Percentiles rank a stretch among this genome's conserved stretches.
These are phyloP conservation scores for Alternaria sp. DNA, from an alignment of 2,329 filamentous ascomycete species.

Conservation along the genomic window DNA sequence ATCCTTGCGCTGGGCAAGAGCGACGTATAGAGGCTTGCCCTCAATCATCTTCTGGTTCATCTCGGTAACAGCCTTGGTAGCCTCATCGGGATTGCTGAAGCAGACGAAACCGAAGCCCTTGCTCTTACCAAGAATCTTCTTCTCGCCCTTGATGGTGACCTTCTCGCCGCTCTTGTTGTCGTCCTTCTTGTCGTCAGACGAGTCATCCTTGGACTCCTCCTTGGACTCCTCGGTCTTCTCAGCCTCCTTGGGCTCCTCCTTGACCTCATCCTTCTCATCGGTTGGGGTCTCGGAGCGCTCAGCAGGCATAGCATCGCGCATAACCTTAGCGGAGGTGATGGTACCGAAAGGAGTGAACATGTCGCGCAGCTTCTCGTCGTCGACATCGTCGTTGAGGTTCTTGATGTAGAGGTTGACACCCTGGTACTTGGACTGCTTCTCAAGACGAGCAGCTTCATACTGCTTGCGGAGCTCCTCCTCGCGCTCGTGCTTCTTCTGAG, in stretches of 20 bases:
- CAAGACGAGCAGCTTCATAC: constrained; percentile 94
- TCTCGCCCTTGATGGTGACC: constrained; percentile 65
- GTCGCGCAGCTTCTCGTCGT: constrained; percentile 95
- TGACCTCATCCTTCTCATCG: constrained; percentile 59
- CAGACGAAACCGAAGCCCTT: constrained; percentile 99
- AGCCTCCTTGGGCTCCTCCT: constrained; percentile 62
- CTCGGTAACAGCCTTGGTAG: constrained; percentile 97
- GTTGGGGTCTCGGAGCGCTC: constrained; percentile 59
- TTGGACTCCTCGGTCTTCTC: constrained; percentile 65
- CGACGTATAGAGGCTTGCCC: constrained; percentile 96
- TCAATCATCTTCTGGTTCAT: constrained; percentile 99
- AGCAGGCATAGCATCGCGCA: constrained; percentile 78
- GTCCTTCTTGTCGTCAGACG: constrained; percentile 67
- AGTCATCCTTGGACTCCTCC: constrained; percentile 64
- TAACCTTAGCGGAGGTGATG: constrained; percentile 99
- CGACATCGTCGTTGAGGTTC: constrained; percentile 95
- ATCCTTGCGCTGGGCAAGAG: constrained; percentile 98
- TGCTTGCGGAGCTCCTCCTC: constrained; percentile 99
- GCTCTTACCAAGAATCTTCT: constrained; percentile 87
- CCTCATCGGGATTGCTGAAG: constrained; percentile 99
- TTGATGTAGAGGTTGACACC: constrained; percentile 99
- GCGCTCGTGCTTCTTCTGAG: constrained; percentile 99
- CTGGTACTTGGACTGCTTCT: constrained; percentile 99
- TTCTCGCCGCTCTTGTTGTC: constrained; percentile 62
- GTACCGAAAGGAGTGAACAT: constrained; percentile 91